Conservation (phyloP, 495 filamentous ascomycete species). For the Podospora bellae-mahoneyi region DNA sequence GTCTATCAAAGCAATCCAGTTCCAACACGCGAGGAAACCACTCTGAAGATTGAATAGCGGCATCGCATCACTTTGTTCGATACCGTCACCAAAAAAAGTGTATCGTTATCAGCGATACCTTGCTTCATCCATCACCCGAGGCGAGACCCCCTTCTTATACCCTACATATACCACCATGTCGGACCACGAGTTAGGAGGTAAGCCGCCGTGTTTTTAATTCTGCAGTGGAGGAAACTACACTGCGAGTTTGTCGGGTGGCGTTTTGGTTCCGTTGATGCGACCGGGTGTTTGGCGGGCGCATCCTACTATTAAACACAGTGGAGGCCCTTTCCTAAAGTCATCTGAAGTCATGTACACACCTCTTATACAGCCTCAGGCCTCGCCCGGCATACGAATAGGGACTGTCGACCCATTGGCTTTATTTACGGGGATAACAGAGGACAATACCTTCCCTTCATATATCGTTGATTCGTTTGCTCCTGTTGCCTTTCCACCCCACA, state of each 20-base stretch:
- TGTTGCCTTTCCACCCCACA: background rate
- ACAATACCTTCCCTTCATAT: background rate
- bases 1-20: conserved; percentile 5
- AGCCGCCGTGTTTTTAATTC: conserved; percentile 29
- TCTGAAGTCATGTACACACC: background rate
- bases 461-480: background rate
- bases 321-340: background rate
- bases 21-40: conserved; percentile 2
- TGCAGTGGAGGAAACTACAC: background rate
- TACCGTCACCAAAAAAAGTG: background rate
- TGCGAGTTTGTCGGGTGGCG: background rate
- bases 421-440: background rate
- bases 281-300: background rate
- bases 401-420: background rate
- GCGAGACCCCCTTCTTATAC: background rate
- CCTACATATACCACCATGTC: conserved; percentile 59
- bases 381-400: background rate
- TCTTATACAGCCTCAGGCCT: background rate
- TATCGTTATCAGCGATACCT: background rate
- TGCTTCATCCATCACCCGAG: background rate
- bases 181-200: conserved; percentile 82
- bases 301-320: background rate
- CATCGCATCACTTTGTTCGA: background rate
- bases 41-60: background rate
- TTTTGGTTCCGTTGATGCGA: background rate